A percentile compares a stretch with the other conserved stretches of the same genome.
phyloP scores from a whole-genome alignment of 306 rosid species.

The Geum urbanum region DNA sequence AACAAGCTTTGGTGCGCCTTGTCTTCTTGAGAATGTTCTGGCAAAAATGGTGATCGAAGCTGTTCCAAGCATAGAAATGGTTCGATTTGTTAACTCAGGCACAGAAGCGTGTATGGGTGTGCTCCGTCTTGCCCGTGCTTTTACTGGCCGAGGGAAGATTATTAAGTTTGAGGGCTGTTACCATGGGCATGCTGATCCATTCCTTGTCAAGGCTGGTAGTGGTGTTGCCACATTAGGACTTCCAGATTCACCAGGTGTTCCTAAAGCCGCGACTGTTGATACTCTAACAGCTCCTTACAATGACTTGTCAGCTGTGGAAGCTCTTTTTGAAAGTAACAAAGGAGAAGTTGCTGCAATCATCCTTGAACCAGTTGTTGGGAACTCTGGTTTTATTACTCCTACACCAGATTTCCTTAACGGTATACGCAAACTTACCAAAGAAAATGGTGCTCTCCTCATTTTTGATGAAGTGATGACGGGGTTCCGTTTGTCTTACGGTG shows the following conservation, averaged over 20 bases:
- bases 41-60: slow-evolving; percentile 86
- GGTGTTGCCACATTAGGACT: slow-evolving; percentile 96
- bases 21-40: slow-evolving; percentile 69
- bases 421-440: slow-evolving; percentile 68
- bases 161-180: slow-evolving; percentile 96
- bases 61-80: slow-evolving; percentile 93
- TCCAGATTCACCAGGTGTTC: slow-evolving; percentile 98
- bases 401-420: slow-evolving; percentile 58
- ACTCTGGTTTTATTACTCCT: slow-evolving; percentile 80
- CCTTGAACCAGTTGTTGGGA: slow-evolving; percentile 94
- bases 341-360: slow-evolving; percentile 73
- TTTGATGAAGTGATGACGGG: slow-evolving; percentile 98
- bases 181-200: slow-evolving; percentile 98
- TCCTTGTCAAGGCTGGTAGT: slow-evolving; percentile 93
- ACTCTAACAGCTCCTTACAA: slow-evolving; percentile 81
- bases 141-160: slow-evolving; percentile 60
- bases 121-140: slow-evolving; percentile 87
- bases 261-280: slow-evolving; percentile 75
- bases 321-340: slow-evolving; percentile 55
- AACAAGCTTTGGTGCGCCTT: slow-evolving; percentile 97
- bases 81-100: slow-evolving; percentile 91
- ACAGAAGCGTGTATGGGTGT: slow-evolving; percentile 98
- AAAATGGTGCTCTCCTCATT: slow-evolving; percentile 59
- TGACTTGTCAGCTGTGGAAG: slow-evolving; percentile 64
- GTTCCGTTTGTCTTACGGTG: slow-evolving; percentile 89